Evolutionary conservation across 2,329 filamentous ascomycete genomes (phyloP), one percentile per base, ranked within the genome.

Genomic region (Fusarium sublunatum): DNA sequence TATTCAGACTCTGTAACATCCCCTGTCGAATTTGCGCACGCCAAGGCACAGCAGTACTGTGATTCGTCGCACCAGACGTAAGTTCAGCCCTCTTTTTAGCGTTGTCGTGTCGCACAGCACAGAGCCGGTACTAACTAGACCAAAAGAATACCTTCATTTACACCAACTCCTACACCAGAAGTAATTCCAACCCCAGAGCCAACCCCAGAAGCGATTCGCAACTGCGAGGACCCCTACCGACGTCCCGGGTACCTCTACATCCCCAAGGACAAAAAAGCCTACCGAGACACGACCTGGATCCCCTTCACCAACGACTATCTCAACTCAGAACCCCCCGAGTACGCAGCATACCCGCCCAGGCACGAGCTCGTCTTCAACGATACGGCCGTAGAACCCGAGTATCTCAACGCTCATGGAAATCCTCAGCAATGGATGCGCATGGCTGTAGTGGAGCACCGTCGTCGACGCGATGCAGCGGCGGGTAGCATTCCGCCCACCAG

Each of bases 341-440:
- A 79, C 2, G 72, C 90, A 6, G 67, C 75, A 7, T 61, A 77
- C 4, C 74, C 78, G 25, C 58, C 67, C 0, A 43, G 41, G 5
- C 47, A 61, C 4, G 76, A 86, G 1, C 86, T 91, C 15, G 91
- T 92, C 74, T 89, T 88, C 7, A 92, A 92, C 66, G 89, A 89
- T 22, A 89, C 87, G 0, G 73, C 80, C 2, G 72, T 64, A 8
- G 63, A 64, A 3, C 26, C 51, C 6, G 59, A 61, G 7, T 64
- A 52, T 3, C 59, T 66, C 1, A 46, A 67, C 2, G 31, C 59
- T 0, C 15, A 28, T 10, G 46, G 44, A 0, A 67, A 66, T 11
- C 64, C 64, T 2, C 47, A 61, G 4, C 54, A 56, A 46, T 66
- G 64, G 64, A 66, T 66, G 63, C 59, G 38, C 11, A 58, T 54